phyloP scores from a whole-genome alignment of 495 filamentous ascomycete genomes.

The Wilcoxina mikolae region DNA sequence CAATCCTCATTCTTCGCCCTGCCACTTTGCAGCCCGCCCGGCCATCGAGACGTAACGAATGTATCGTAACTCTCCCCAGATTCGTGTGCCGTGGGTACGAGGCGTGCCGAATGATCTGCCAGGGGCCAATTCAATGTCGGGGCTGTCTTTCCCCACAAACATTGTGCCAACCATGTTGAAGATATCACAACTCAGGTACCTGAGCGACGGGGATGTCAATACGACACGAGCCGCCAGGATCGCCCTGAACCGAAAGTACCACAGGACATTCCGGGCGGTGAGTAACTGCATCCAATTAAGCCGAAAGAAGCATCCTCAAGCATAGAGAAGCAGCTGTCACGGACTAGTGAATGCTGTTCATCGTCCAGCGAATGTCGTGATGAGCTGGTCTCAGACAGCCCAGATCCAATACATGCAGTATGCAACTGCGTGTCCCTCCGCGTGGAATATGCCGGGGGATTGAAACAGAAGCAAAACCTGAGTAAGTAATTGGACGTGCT shows the following conservation, averaged over 20 bases:
- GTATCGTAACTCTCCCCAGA: too few species aligned
- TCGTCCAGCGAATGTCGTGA: constrained; percentile 7
- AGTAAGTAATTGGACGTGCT: neutral
- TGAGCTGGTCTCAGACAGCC: constrained; percentile 1
- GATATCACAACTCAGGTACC: neutral
- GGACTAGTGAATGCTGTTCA: neutral
- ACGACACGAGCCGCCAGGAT: neutral
- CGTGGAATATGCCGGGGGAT: constrained; percentile 1
- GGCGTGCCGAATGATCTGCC: neutral
- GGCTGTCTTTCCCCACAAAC: neutral
- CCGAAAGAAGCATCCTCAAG: neutral
- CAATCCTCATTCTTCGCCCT: neutral
- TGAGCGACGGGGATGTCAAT: neutral
- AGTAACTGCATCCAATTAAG: neutral
- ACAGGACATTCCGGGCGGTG: too few species aligned
- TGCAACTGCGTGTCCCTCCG: constrained; percentile 4
- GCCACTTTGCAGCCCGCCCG: neutral
- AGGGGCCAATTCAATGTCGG: neutral
- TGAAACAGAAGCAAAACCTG: neutral
- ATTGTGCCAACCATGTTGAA: neutral
- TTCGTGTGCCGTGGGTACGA: neutral
- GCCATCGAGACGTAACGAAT: too few species aligned
- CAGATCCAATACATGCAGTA: neutral
- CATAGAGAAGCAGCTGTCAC: neutral
- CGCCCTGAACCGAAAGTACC: neutral